These are phyloP conservation scores for Bipolaris zeicola DNA, from an alignment of 2,329 filamentous ascomycete genomes.

Conservation along the genomic window DNA sequence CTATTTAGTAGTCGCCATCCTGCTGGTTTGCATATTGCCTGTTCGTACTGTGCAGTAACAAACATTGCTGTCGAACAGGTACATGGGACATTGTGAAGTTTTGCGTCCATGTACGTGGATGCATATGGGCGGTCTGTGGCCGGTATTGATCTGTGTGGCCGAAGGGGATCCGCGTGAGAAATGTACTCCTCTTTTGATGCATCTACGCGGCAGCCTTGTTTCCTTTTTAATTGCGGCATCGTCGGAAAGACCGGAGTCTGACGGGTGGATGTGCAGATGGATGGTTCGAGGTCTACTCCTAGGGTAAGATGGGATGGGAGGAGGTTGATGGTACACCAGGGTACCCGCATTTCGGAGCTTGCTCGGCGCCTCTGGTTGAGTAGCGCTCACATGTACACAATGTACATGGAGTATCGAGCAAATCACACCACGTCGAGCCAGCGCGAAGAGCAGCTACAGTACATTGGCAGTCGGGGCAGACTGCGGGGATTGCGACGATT, in stretches of 20 bases:
- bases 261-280: background rate
- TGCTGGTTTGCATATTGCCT: background rate
- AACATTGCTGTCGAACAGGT: background rate
- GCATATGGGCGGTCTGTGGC: background rate
- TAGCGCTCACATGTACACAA: background rate
- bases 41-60: background rate
- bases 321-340: background rate
- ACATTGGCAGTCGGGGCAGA: background rate
- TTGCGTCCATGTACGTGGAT: background rate
- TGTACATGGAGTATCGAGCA: background rate
- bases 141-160: background rate
- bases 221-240: background rate
- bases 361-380: background rate
- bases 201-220: background rate
- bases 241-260: background rate
- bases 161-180: background rate
- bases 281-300: background rate
- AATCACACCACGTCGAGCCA: constrained; percentile 7
- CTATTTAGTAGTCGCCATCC: background rate
- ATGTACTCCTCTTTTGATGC: background rate
- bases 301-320: background rate
- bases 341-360: background rate
- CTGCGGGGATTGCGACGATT: background rate
- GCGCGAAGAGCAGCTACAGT: background rate
- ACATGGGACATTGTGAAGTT: background rate